Evolutionary conservation across 768 basidiomycete species (phyloP).

Genomic region (Lactarius tabidus): DNA sequence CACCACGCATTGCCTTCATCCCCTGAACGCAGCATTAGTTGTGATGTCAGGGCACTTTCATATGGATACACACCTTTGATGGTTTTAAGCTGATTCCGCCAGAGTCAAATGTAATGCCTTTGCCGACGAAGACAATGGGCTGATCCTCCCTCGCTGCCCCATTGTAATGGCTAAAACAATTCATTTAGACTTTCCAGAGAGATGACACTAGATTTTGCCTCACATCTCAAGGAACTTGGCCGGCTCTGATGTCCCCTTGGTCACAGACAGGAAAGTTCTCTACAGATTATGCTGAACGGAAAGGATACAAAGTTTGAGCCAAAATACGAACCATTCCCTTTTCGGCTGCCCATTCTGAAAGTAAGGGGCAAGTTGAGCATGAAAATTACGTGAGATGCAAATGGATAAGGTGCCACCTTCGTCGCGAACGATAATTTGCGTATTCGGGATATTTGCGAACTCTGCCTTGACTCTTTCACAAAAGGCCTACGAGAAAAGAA

Average conservation of each 20-base stretch:
- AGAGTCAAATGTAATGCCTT: slow-evolving; percentile 87
- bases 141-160: slow-evolving; percentile 55
- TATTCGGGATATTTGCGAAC: slow-evolving; percentile 61
- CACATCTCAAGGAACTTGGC: slow-evolving; percentile 86
- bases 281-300: slow-evolving; percentile 28
- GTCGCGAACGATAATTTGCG: slow-evolving; percentile 67
- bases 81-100: slow-evolving; percentile 88
- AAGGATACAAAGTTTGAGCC: background rate
- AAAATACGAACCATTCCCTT: slow-evolving; percentile 65
- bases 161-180: slow-evolving; percentile 62
- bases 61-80: slow-evolving; percentile 44
- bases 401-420: slow-evolving; percentile 46
- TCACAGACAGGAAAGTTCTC: slow-evolving; percentile 85
- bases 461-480: slow-evolving; percentile 64
- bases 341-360: slow-evolving; percentile 72
- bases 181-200: background rate
- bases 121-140: slow-evolving; percentile 77
- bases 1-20: slow-evolving; percentile 84
- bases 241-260: slow-evolving; percentile 76
- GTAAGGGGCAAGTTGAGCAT: background rate
- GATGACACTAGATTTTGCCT: background rate
- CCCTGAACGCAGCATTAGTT: slow-evolving; percentile 37
- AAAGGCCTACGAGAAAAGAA: slow-evolving; percentile 48
- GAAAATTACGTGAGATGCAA: background rate
- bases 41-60: background rate